Base-by-base conservation (phyloP, 2,329 filamentous ascomycete species). In the Xylariaceae sp. region DNA sequence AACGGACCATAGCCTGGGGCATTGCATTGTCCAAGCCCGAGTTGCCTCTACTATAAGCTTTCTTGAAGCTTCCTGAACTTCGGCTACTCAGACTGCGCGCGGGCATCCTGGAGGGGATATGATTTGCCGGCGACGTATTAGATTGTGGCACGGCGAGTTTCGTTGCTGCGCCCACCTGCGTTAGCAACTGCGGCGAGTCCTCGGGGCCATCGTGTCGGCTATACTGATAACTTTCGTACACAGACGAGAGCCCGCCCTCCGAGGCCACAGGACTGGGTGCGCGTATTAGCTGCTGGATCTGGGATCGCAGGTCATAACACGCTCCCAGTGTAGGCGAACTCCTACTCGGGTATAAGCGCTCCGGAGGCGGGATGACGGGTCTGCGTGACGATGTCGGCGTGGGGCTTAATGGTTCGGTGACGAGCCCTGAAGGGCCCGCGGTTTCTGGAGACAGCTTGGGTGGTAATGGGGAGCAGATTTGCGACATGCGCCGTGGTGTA, bases 171-270 rank as follows among this genome's bases (percentile, higher is more conserved):
- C 58, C 59, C 18, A 56, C 15, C 40, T 50, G 51, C 43, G 57
- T 53, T 10, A 59, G 44, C 29, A 19, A 49, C 21, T 54, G 53
- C 30, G 47, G 53, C 30, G 47, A 47, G 6, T 41, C 49, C 39
- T 54, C 55, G n/a, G 42, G 5, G n/a, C 40, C 44, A 9, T 54
- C 44, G 26, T 47, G 52, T 18, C 56, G 39, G 29, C 54, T 61
- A 47, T 63, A 63, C 7, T 55, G 56, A 45, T 66, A 66, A 57
- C 61, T 64, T 30, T 66, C 67, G 52, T 67, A 69, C 13, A 68
- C 61, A 19, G 64, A 69, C n/a, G 64, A 67, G 2, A 65, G 47
- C 9, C 65, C 63, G 39, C 59, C 52, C 44, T 68, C 67, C 12
- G 67, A 66, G 3, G 26, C 32, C n/a, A 44, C 53, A 1, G 49